phyloP scores from a whole-genome alignment of 2,329 filamentous ascomycete genomes.

The Fusarium verticillioides region DNA sequence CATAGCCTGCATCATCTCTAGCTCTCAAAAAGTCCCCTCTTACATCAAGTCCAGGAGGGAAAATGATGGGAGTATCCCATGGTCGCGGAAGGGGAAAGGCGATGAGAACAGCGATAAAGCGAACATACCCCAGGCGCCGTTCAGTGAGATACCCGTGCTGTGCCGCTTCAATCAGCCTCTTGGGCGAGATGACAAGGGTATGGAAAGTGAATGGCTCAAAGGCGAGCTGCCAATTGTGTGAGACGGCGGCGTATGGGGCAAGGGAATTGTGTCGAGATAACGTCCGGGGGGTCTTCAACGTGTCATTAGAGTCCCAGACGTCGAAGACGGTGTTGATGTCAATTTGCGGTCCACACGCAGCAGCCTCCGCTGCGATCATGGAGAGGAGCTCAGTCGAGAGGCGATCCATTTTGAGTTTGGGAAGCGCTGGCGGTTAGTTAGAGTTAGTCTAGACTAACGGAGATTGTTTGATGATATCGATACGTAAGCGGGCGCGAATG shows the following conservation, averaged over 20 bases:
- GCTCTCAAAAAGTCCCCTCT: not conserved
- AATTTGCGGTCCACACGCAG: not conserved
- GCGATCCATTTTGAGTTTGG: not conserved
- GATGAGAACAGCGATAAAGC: slow-evolving; percentile 2
- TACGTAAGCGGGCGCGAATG: not conserved
- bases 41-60: not conserved
- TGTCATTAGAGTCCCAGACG: slow-evolving; percentile 4
- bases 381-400: slow-evolving; percentile 6
- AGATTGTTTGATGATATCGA: not conserved
- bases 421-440: not conserved
- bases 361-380: not conserved
- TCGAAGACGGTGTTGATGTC: not conserved
- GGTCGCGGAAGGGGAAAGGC: slow-evolving; percentile 11
- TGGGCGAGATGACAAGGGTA: not conserved
- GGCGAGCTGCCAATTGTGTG: slow-evolving; percentile 9
- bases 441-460: not conserved
- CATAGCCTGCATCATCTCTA: not conserved
- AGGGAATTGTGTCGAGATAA: not conserved
- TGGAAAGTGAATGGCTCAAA: slow-evolving; percentile 12
- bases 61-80: slow-evolving; percentile 1
- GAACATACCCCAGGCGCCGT: not conserved
- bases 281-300: not conserved
- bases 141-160: not conserved
- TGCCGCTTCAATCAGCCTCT: not conserved
- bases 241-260: not conserved